A percentile compares a stretch with the other conserved stretches of the same genome.
phyloP scores from a whole-genome alignment of 1,284 basidiomycete species.

The Anthracocystis panici-leucophaei region DNA sequence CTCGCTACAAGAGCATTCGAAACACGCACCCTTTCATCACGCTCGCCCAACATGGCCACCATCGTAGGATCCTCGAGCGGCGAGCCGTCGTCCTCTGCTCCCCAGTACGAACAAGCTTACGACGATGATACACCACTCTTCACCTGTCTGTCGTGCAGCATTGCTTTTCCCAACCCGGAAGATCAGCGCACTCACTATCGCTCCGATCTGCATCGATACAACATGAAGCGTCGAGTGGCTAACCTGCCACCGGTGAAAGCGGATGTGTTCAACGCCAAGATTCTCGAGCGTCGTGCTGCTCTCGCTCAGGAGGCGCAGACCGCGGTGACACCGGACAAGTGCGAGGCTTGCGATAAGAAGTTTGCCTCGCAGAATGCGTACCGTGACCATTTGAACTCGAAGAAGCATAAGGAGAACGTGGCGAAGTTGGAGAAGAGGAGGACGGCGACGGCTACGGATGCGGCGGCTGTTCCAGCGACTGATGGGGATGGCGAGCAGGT shows the following conservation, averaged over 20 bases:
- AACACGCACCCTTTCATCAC: no score
- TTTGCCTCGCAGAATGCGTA: slow-evolving; percentile 92
- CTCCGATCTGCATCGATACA: slow-evolving; percentile 96
- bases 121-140: slow-evolving; percentile 59
- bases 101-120: slow-evolving; percentile 37
- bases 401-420: slow-evolving; percentile 88
- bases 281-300: slow-evolving; percentile 72
- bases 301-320: slow-evolving; percentile 37
- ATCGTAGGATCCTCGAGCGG: slow-evolving; percentile 31
- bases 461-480: not conserved
- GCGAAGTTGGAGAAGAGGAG: slow-evolving; percentile 70
- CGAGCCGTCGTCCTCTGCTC: slow-evolving; percentile 31
- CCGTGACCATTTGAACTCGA: slow-evolving; percentile 86
- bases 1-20: no score
- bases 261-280: slow-evolving; percentile 87
- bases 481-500: slow-evolving; percentile 28
- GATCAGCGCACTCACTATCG: slow-evolving; percentile 92
- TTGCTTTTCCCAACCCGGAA: slow-evolving; percentile 85
- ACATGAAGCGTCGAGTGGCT: slow-evolving; percentile 96
- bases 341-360: slow-evolving; percentile 76
- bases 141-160: slow-evolving; percentile 91
- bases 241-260: slow-evolving; percentile 86
- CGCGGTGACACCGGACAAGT: slow-evolving; percentile 31
- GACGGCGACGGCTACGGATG: slow-evolving; percentile 1
- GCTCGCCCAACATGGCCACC: slow-evolving; percentile 36